Evolutionary conservation across 495 filamentous ascomycete genomes (phyloP).

Genomic region (Talaromyces stipitatus): DNA sequence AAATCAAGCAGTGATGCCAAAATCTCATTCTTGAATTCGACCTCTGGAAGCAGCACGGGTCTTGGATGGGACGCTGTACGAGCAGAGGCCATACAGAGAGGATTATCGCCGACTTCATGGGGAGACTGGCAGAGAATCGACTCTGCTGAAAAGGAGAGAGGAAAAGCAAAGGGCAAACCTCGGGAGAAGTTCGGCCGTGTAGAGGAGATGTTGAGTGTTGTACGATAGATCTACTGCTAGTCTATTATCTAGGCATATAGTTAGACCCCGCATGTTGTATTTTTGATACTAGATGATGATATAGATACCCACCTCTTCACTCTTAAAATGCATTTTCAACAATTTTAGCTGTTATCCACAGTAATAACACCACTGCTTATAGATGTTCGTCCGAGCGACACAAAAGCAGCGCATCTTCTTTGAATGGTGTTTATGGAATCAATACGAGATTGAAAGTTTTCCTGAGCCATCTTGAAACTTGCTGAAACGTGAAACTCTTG

Average conservation of each 20-base stretch:
- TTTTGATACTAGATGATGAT: background rate
- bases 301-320: background rate
- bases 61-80: slow-evolving; percentile 73
- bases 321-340: background rate
- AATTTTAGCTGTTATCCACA: background rate
- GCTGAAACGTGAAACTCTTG: too few relatives aligned
- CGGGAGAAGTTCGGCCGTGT: slow-evolving; percentile 78
- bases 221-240: slow-evolving; percentile 14
- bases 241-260: too few relatives aligned
- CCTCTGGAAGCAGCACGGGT: slow-evolving; percentile 30
- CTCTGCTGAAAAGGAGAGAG: slow-evolving; percentile 60
- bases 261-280: background rate
- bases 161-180: slow-evolving; percentile 59
- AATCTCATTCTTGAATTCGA: slow-evolving; percentile 39
- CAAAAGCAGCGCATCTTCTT: too few relatives aligned
- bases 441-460: too few relatives aligned
- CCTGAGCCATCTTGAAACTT: too few relatives aligned
- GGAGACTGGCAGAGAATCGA: slow-evolving; percentile 83
- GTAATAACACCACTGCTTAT: background rate
- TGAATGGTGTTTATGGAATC: too few relatives aligned
- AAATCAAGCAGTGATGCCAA: slow-evolving; percentile 13
- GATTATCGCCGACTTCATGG: slow-evolving; percentile 56
- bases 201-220: slow-evolving; percentile 69
- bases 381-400: too few relatives aligned
- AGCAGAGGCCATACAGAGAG: slow-evolving; percentile 40